Evolutionary conservation across 1,284 basidiomycete genomes (phyloP).

Genomic region (Cryptococcus sp.): DNA sequence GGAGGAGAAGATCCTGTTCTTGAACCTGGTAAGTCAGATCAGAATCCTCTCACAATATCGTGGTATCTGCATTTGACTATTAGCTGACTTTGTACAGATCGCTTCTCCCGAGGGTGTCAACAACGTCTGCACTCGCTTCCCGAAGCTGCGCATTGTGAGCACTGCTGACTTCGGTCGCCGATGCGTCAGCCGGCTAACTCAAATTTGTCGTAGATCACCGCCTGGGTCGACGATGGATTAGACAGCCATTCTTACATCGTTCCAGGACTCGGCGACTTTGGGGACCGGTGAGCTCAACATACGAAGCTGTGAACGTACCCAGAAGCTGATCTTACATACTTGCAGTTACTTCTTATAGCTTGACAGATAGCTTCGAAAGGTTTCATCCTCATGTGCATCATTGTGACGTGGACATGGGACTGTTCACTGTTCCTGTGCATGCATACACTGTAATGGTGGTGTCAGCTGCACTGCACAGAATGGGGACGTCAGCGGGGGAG

Average conservation of each 20-base stretch:
- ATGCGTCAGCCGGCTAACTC: neutral
- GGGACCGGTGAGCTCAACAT: constrained; percentile 61
- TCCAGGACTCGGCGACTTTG: constrained; percentile 88
- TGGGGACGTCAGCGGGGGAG: too few species aligned
- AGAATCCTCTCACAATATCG: neutral
- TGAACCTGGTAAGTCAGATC: constrained; percentile 73
- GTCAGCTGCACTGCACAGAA: too few species aligned
- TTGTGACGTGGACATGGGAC: too few species aligned
- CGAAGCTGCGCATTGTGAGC: constrained; percentile 76
- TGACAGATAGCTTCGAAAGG: too few species aligned
- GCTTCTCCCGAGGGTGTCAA: constrained; percentile 88
- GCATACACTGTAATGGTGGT: too few species aligned
- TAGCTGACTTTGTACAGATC: constrained; percentile 59
- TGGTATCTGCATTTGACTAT: neutral
- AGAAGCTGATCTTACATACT: neutral
- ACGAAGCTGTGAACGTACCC: neutral
- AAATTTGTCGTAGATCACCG: constrained; percentile 65
- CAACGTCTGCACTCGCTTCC: constrained; percentile 78
- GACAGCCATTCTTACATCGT: constrained; percentile 70
- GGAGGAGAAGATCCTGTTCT: constrained; percentile 84
- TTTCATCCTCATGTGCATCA: too few species aligned
- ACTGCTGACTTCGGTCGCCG: neutral
- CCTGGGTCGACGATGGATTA: constrained; percentile 94
- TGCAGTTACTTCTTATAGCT: constrained; percentile 13
- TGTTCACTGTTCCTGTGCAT: too few species aligned